A percentile compares a stretch with the other conserved stretches of the same genome.
Evolutionary conservation across 805 yeast species (phyloP).

Genomic region (Saccharomycopsis olivae): DNA sequence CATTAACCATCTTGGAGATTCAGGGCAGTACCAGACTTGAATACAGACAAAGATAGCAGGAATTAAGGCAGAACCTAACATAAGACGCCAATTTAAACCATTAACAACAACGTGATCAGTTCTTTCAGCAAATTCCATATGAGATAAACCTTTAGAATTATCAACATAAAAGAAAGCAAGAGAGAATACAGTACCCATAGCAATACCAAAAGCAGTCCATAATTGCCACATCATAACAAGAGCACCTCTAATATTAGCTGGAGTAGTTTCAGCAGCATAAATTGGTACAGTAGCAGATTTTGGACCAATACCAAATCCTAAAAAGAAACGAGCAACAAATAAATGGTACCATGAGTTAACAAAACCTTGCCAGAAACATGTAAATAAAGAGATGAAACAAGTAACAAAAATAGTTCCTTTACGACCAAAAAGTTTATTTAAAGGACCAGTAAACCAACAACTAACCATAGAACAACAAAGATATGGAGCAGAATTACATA

Average conservation of each 20-base stretch:
- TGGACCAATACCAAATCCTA: slow-evolving; percentile 65
- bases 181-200: slow-evolving; percentile 58
- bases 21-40: slow-evolving; percentile 62
- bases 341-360: slow-evolving; percentile 56
- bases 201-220: slow-evolving; percentile 66
- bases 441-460: slow-evolving; percentile 54
- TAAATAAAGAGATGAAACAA: slow-evolving; percentile 45
- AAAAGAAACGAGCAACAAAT: slow-evolving; percentile 51
- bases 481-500: slow-evolving; percentile 63
- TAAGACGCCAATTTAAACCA: slow-evolving; percentile 56
- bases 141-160: slow-evolving; percentile 24
- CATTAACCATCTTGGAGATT: slow-evolving; percentile 71
- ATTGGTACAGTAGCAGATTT: slow-evolving; percentile 72
- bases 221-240: slow-evolving; percentile 68
- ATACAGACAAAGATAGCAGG: slow-evolving; percentile 52
- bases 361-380: slow-evolving; percentile 65
- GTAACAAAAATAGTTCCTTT: slow-evolving; percentile 58
- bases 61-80: slow-evolving; percentile 57
- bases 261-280: slow-evolving; percentile 57
- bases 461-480: slow-evolving; percentile 49
- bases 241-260: slow-evolving; percentile 53
- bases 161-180: slow-evolving; percentile 51
- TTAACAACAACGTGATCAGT: slow-evolving; percentile 7
- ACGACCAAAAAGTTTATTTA: slow-evolving; percentile 49
- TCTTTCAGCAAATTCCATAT: slow-evolving; percentile 16